Percentiles rank a stretch among this genome's conserved stretches.
These are phyloP conservation scores for Liquidambar formosana DNA, from an alignment of 164 flowering plant species.

Conservation along the genomic window DNA sequence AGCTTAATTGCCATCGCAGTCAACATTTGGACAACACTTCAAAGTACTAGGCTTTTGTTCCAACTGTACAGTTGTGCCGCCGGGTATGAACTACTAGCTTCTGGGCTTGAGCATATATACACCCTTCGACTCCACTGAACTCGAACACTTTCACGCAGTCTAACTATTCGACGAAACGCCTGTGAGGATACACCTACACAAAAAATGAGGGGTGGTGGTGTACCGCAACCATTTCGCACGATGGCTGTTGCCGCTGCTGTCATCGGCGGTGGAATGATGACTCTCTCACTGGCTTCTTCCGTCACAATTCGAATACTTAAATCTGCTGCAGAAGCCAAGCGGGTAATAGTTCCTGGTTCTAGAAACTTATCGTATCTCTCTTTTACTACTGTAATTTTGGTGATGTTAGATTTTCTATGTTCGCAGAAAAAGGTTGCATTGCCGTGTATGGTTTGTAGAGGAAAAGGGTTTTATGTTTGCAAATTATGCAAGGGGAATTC, in stretches of 20 bases:
- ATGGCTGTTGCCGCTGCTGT: constrained; percentile 13
- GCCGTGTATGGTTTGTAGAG: constrained; percentile 53
- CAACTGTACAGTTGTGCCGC: too few species aligned
- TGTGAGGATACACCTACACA: too few species aligned
- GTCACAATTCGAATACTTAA: constrained; percentile 14
- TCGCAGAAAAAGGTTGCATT: constrained; percentile 47
- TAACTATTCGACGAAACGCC: too few species aligned
- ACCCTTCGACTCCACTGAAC: too few species aligned
- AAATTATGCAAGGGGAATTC: constrained; percentile 65
- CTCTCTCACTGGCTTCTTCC: constrained; percentile 20
- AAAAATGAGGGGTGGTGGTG: too few species aligned
- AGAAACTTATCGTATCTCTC: background rate
- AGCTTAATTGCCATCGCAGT: too few species aligned
- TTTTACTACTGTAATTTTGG: background rate
- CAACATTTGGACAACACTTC: too few species aligned
- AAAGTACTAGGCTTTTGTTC: too few species aligned
- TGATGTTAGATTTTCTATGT: background rate
- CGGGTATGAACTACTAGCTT: too few species aligned
- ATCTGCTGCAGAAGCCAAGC: constrained; percentile 15
- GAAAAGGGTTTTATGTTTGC: constrained; percentile 66
- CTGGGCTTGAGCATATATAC: too few species aligned
- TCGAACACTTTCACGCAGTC: too few species aligned
- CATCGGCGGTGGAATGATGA: constrained; percentile 17
- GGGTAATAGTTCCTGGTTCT: constrained; percentile 11
- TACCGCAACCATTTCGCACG: constrained; percentile 13